A percentile compares a stretch with the other conserved stretches of the same genome.
phyloP scores from a whole-genome alignment of 2,329 filamentous ascomycete genomes.

The Verticillium albo-atrum region DNA sequence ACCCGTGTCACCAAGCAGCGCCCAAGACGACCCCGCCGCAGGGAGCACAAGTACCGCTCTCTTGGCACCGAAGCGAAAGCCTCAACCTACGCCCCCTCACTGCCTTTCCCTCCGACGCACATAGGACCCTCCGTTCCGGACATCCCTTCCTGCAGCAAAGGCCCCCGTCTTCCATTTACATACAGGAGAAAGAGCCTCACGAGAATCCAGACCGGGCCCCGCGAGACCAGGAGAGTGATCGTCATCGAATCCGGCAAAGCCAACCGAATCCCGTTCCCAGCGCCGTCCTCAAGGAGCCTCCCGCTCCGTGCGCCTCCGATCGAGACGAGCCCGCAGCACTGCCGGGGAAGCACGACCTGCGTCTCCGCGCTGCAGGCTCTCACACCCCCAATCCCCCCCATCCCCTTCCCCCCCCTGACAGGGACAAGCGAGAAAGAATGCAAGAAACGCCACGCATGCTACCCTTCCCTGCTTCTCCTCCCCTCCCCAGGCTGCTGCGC shows the following conservation, averaged over 20 bases:
- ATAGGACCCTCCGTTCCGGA: no score
- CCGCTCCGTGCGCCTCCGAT: neutral
- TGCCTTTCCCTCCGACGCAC: neutral
- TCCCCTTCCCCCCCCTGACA: neutral
- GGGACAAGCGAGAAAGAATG: neutral
- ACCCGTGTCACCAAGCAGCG: no score
- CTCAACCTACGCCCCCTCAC: neutral
- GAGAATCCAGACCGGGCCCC: neutral
- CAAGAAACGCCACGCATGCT: neutral
- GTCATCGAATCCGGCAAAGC: neutral
- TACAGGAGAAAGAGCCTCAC: neutral
- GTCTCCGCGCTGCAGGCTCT: neutral
- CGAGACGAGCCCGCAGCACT: neutral
- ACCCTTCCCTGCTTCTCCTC: neutral
- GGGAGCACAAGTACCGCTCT: neutral
- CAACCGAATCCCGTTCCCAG: neutral
- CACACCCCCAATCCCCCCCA: neutral
- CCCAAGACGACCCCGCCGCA: neutral
- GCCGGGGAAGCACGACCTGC: constrained; percentile 2
- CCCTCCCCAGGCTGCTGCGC: neutral
- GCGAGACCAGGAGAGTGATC: neutral
- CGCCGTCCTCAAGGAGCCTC: neutral
- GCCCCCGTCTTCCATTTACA: no score
- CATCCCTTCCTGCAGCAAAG: neutral
- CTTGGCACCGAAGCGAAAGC: neutral